phyloP scores from a whole-genome alignment of 495 filamentous ascomycete species.

The Talaromyces ruber region DNA sequence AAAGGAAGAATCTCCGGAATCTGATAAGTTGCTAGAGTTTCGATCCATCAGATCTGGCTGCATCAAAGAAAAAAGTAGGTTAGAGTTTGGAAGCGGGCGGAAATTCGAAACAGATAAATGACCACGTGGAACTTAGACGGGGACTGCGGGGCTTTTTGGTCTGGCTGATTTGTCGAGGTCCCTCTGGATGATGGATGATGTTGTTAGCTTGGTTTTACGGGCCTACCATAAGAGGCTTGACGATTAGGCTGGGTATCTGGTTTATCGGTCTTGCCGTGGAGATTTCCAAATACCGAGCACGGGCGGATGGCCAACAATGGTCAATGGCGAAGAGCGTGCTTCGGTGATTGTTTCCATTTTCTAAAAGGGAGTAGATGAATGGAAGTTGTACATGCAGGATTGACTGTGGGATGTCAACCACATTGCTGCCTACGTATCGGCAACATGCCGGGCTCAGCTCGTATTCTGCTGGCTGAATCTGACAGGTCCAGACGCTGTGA shows the following conservation, averaged over 20 bases:
- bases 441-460: too few species aligned
- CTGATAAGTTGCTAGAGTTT: background rate
- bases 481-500: too few species aligned
- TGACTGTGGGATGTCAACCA: too few species aligned
- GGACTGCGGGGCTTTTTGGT: background rate
- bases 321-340: too few species aligned
- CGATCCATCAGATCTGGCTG: background rate
- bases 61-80: background rate
- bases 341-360: too few species aligned
- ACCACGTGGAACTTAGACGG: background rate
- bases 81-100: background rate
- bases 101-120: too few species aligned
- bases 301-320: too few species aligned
- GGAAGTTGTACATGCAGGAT: too few species aligned
- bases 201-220: background rate
- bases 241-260: background rate
- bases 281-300: too few species aligned
- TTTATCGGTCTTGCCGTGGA: background rate
- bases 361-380: too few species aligned
- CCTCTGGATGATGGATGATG: background rate
- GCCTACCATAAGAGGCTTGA: background rate
- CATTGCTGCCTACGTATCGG: too few species aligned
- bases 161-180: background rate
- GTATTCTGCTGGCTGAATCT: too few species aligned
- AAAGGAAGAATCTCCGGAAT: background rate